These are phyloP conservation scores for Porcisia deanei DNA, from an alignment of 208 protist species.

Conservation along the genomic window DNA sequence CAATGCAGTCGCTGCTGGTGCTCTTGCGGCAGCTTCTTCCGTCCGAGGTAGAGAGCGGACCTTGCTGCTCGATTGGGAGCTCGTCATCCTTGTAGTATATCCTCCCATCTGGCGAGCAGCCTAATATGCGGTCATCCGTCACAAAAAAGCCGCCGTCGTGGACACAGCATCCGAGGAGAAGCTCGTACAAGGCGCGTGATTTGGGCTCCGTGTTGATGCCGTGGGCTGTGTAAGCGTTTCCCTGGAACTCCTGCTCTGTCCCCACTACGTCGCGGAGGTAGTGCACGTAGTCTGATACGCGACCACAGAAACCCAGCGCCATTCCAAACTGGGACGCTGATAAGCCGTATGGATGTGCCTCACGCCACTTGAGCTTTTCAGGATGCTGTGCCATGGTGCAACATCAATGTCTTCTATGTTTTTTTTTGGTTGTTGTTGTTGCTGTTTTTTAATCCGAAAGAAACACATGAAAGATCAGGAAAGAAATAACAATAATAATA, in stretches of 20 bases:
- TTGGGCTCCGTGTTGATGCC: constrained; percentile 85
- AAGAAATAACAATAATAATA: too few species aligned
- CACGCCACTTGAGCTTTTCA: constrained; percentile 65
- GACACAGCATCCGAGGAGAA: constrained; percentile 69
- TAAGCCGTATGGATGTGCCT: constrained; percentile 50
- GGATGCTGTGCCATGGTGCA: constrained; percentile 72
- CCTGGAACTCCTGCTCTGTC: constrained; percentile 79
- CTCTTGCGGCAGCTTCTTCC: neutral
- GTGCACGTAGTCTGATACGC: constrained; percentile 80
- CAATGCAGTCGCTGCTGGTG: neutral
- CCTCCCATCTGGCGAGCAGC: constrained; percentile 83
- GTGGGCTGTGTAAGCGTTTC: constrained; percentile 78
- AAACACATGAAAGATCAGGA: too few species aligned
- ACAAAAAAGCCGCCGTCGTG: constrained; percentile 86
- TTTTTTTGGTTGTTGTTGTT: too few species aligned
- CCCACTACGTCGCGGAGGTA: constrained; percentile 77
- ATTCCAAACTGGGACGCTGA: constrained; percentile 89
- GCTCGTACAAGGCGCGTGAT: constrained; percentile 79
- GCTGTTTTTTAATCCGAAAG: too few species aligned
- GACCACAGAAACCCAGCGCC: constrained; percentile 80
- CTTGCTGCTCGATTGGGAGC: constrained; percentile 4
- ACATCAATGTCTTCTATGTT: neutral
- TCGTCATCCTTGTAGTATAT: constrained; percentile 19
- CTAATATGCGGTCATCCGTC: constrained; percentile 55
- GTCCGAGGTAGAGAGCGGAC: neutral